Evolutionary conservation across 495 filamentous ascomycete species (phyloP).

Genomic region (Poronia punctata): DNA sequence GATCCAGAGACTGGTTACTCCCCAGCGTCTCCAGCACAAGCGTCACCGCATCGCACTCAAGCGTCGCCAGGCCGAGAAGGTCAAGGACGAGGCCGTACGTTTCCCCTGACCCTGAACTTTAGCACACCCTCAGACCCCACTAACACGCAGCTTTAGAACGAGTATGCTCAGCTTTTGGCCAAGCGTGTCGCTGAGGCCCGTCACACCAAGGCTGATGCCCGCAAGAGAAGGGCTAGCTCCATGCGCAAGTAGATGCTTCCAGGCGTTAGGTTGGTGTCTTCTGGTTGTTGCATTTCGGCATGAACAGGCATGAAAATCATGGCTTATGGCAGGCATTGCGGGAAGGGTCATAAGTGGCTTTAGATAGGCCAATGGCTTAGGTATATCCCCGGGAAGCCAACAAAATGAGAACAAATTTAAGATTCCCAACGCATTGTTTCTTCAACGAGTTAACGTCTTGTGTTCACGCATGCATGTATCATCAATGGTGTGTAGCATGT

Average conservation of each 20-base stretch:
- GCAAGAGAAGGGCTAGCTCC: conserved; percentile 92
- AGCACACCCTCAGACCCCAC: neutral
- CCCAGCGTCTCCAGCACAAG: conserved; percentile 99
- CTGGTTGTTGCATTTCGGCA: conserved; percentile 31
- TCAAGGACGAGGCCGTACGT: conserved; percentile 97
- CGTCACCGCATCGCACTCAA: conserved; percentile 94
- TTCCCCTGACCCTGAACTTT: conserved; percentile 3
- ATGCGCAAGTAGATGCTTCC: conserved; percentile 72
- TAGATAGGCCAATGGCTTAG: conserved; percentile 19
- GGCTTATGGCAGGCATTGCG: conserved; percentile 20
- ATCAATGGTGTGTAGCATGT: conserved; percentile 5
- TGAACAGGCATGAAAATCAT: conserved; percentile 28
- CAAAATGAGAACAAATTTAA: conserved; percentile 21
- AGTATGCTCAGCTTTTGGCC: conserved; percentile 88
- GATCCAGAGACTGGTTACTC: conserved; percentile 98
- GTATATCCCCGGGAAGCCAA: conserved; percentile 22
- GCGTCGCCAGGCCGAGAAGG: conserved; percentile 87
- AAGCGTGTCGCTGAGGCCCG: conserved; percentile 94
- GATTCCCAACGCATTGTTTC: conserved; percentile 19
- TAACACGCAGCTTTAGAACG: conserved; percentile 56
- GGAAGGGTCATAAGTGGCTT: conserved; percentile 17
- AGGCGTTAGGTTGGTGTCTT: conserved; percentile 37
- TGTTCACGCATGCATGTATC: neutral
- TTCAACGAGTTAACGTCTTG: too few relatives aligned
- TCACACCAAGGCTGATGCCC: conserved; percentile 78